Base-by-base conservation (phyloP, 73 alveolate genomes). In the Uronychia setigera region DNA sequence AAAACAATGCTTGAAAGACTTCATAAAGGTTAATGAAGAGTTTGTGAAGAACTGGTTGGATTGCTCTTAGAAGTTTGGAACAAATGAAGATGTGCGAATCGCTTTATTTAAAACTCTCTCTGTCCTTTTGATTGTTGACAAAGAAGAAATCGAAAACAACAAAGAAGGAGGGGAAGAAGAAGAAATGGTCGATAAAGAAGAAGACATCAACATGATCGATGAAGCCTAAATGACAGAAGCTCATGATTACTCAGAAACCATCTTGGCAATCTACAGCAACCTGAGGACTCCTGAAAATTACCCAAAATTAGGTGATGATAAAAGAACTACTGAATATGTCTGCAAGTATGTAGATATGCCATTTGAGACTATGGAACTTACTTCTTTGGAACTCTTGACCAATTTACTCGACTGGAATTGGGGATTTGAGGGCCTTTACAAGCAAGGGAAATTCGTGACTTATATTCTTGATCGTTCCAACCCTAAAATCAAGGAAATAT, bases 241-340 rank as follows among this genome's bases (percentile, higher is more conserved):
- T 19, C 5, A 11, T 5, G 67, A 46, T 19, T 46, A 46, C 19
- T 5, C n/a, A 5, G 67, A 46, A 19, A 5, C 19, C 5, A 46
- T 46, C 67, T 46, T 46, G 19, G 19, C n/a, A 46, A 46, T 77
- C 29, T 85, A 34, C 74, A 67, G 82, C 25, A 85, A 85, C 59
- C 29, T 85, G 1, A 85, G 79, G 29, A 34, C 77, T 14, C 86
- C 91, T 9, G 27, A 32, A 5, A 77, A 85, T 32, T 77, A 74
- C 81, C 91, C 91, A 0, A 84, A 85, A n/a, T 29, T 77, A 76
- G 91, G 91, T 27, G 25, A 35, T 31, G 91, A 85, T 31, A 77
- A 85, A 35, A 14, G 1, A 9, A 34, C 86, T 30, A 58, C 46
- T 1, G 86, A 85, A 29, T 85, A 29, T 35, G 26, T 85, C 29